Conservation (phyloP, 2,329 filamentous ascomycete genomes). For the Aureobasidium mangrovei region DNA sequence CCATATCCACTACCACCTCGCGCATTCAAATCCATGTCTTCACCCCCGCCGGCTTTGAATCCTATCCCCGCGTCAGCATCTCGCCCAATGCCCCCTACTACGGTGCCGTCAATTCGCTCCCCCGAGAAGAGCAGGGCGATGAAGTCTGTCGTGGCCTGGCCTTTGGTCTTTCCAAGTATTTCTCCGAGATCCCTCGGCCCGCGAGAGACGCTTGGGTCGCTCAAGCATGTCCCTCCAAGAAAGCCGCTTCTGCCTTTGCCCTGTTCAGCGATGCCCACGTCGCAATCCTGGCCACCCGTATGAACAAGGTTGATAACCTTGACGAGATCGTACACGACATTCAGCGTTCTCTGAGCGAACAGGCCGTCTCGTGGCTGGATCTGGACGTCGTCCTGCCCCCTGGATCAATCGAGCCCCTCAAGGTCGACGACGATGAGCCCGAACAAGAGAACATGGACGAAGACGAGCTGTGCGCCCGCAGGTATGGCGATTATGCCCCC, state of each 20-base stretch:
- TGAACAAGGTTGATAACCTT: slow-evolving; percentile 73
- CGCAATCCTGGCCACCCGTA: slow-evolving; percentile 76
- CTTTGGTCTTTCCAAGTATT: slow-evolving; percentile 91
- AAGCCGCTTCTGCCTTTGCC: slow-evolving; percentile 53
- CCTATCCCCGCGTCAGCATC: slow-evolving; percentile 83
- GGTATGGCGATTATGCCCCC: slow-evolving; percentile 70
- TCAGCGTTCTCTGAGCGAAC: slow-evolving; percentile 66
- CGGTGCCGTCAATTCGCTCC: slow-evolving; percentile 77
- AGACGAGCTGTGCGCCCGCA: slow-evolving; percentile 42
- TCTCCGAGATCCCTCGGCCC: slow-evolving; percentile 69
- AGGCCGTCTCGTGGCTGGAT: slow-evolving; percentile 77
- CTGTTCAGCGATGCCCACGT: slow-evolving; percentile 90
- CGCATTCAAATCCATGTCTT: slow-evolving; percentile 92
- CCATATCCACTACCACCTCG: slow-evolving; percentile 84
- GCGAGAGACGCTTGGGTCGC: slow-evolving; percentile 63
- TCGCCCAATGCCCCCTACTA: slow-evolving; percentile 90
- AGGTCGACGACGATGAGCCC: slow-evolving; percentile 50
- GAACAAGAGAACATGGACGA: slow-evolving; percentile 56
- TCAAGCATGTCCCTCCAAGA: slow-evolving; percentile 43
- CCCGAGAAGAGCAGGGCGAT: slow-evolving; percentile 90
- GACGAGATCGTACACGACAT: slow-evolving; percentile 64
- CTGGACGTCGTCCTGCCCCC: slow-evolving; percentile 78
- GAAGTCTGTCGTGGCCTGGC: slow-evolving; percentile 85
- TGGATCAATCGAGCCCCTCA: slow-evolving; percentile 56
- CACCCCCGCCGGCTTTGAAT: slow-evolving; percentile 78